phyloP scores from a whole-genome alignment of 2,329 filamentous ascomycete species.

The Fusarium bactridioides region DNA sequence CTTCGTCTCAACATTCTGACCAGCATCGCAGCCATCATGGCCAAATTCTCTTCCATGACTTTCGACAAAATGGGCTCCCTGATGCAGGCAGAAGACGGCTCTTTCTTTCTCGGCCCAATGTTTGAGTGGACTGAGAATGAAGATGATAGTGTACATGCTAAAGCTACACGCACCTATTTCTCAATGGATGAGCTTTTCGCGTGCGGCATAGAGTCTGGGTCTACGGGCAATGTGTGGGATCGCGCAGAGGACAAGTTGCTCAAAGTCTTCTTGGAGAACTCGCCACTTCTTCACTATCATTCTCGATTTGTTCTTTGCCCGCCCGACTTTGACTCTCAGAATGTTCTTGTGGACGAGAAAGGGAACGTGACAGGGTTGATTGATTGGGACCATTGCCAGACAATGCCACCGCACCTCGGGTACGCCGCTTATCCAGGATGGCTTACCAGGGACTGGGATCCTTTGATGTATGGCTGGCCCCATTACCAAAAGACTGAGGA shows the following conservation, averaged over 20 bases:
- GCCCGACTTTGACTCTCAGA: constrained; percentile 1
- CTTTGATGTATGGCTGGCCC: constrained; percentile 7
- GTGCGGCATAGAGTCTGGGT: too few species aligned
- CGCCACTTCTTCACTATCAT: neutral
- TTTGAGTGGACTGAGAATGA: neutral
- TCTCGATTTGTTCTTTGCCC: neutral
- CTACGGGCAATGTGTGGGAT: too few species aligned
- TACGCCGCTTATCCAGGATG: neutral
- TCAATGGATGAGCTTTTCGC: neutral
- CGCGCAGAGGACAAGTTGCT: neutral
- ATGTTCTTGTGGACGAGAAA: neutral
- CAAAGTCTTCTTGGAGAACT: neutral
- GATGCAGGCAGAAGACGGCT: neutral
- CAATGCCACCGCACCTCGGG: neutral
- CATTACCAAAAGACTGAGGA: too few species aligned
- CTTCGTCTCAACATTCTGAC: neutral
- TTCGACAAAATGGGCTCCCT: neutral
- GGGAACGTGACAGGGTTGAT: neutral
- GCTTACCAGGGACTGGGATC: neutral
- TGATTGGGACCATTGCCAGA: constrained; percentile 1
- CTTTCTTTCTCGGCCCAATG: neutral
- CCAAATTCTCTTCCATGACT: neutral
- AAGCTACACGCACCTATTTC: neutral
- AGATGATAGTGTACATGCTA: neutral
- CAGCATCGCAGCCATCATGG: neutral